Conservation (phyloP, 164 flowering plant species). For the Cinnamomum chago region DNA sequence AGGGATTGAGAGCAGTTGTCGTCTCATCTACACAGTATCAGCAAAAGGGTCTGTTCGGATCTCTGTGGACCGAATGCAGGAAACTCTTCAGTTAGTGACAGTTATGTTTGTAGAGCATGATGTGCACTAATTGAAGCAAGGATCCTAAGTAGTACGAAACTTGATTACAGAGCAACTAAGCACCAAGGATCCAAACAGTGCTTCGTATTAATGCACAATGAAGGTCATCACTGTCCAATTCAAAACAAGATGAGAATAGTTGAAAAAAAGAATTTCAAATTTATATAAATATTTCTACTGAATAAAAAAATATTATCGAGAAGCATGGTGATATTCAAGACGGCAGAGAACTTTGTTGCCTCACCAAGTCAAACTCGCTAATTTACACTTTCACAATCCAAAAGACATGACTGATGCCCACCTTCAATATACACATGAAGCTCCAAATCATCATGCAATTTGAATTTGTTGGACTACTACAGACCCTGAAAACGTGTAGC, state of each 20-base stretch:
- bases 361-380: neutral
- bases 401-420: neutral
- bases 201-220: neutral
- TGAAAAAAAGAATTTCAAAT: neutral
- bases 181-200: neutral
- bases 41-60: too few species aligned
- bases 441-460: neutral
- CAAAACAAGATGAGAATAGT: neutral
- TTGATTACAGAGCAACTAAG: too few species aligned
- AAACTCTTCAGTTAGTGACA: too few species aligned
- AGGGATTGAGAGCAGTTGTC: too few species aligned
- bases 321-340: neutral
- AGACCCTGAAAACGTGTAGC: neutral
- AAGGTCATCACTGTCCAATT: neutral
- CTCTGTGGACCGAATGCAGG: too few species aligned
- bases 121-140: too few species aligned
- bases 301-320: neutral
- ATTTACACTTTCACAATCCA: neutral
- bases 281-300: neutral
- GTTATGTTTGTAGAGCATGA: too few species aligned
- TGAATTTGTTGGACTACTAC: neutral
- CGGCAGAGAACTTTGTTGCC: neutral
- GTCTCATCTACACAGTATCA: too few species aligned
- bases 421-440: neutral
- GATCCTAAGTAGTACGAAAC: too few species aligned